Evolutionary conservation across 2,329 filamentous ascomycete genomes (phyloP).

Genomic region (Fusarium haematococcum): DNA sequence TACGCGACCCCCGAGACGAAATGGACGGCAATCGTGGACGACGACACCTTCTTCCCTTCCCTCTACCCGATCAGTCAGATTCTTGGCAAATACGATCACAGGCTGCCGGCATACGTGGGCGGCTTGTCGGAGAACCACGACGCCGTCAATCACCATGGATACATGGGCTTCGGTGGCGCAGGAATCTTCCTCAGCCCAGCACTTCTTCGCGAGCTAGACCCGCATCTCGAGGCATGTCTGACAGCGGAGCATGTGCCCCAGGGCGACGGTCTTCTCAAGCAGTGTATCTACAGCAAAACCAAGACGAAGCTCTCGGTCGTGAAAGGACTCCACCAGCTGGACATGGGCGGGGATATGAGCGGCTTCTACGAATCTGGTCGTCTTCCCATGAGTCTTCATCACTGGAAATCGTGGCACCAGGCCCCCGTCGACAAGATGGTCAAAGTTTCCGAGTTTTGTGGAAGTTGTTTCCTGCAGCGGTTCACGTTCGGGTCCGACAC

Average conservation of each 20-base stretch:
- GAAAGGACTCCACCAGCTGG: constrained; percentile 68
- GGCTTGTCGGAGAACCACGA: constrained; percentile 67
- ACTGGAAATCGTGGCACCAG: constrained; percentile 73
- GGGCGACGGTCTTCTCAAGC: constrained; percentile 68
- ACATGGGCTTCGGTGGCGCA: constrained; percentile 71
- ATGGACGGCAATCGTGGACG: constrained; percentile 70
- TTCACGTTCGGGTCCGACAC: constrained; percentile 62
- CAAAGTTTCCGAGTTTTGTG: constrained; percentile 63
- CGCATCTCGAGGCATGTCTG: constrained; percentile 62
- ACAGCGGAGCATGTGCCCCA: constrained; percentile 42
- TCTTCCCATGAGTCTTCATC: constrained; percentile 68
- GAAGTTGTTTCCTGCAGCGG: constrained; percentile 69
- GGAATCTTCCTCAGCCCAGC: constrained; percentile 69
- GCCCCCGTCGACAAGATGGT: constrained; percentile 63
- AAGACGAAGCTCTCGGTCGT: constrained; percentile 65
- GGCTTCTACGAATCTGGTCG: constrained; percentile 71
- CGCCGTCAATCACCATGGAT: constrained; percentile 64
- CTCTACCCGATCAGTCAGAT: constrained; percentile 62
- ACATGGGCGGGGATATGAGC: constrained; percentile 64
- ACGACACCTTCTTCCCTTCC: constrained; percentile 73
- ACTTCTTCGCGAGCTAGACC: constrained; percentile 60
- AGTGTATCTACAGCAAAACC: constrained; percentile 68
- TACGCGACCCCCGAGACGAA: constrained; percentile 57
- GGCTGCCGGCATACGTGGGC: constrained; percentile 64
- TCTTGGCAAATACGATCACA: constrained; percentile 61